Evolutionary conservation across 371 early-diverging fungal genomes (phyloP).

Genomic region (Mortierella sp.): DNA sequence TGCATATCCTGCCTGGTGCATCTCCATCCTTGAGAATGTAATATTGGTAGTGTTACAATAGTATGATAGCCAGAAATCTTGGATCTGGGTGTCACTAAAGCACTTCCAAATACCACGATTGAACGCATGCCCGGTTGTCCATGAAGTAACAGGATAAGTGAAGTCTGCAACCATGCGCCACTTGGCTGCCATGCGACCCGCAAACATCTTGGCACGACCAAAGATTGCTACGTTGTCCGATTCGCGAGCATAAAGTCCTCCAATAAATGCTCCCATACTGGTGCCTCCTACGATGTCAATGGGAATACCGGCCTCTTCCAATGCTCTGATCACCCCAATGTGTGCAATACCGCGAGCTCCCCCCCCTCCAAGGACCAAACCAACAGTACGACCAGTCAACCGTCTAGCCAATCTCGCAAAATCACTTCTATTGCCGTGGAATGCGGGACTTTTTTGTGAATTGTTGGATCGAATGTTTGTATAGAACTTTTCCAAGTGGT

Average conservation of each 20-base stretch:
- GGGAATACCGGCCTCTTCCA: constrained; percentile 99
- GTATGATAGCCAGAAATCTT: constrained; percentile 98
- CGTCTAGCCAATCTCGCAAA: constrained; percentile 94
- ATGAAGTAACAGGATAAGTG: constrained; percentile 95
- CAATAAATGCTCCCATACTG: constrained; percentile 98
- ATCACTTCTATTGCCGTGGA: constrained; percentile 69
- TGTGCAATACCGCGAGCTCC: constrained; percentile 99
- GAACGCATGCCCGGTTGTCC: constrained; percentile 95
- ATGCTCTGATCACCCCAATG: constrained; percentile 95
- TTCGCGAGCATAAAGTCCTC: constrained; percentile 95
- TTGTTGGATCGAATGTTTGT: constrained; percentile 56
- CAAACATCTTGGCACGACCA: constrained; percentile 90
- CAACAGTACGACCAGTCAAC: constrained; percentile 94
- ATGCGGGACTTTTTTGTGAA: constrained; percentile 50
- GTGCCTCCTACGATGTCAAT: constrained; percentile 99
- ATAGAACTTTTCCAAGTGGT: constrained; percentile 78
- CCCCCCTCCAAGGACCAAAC: constrained; percentile 99
- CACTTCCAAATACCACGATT: constrained; percentile 97
- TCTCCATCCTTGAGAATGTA: constrained; percentile 93
- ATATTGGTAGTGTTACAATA: constrained; percentile 99
- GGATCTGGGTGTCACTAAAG: constrained; percentile 94
- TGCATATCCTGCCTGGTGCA: constrained; percentile 92
- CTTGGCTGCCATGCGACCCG: constrained; percentile 82
- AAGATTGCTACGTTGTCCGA: constrained; percentile 90
- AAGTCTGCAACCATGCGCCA: constrained; percentile 96